phyloP scores from a whole-genome alignment of 2,329 filamentous ascomycete species.

The Fusarium continuum region DNA sequence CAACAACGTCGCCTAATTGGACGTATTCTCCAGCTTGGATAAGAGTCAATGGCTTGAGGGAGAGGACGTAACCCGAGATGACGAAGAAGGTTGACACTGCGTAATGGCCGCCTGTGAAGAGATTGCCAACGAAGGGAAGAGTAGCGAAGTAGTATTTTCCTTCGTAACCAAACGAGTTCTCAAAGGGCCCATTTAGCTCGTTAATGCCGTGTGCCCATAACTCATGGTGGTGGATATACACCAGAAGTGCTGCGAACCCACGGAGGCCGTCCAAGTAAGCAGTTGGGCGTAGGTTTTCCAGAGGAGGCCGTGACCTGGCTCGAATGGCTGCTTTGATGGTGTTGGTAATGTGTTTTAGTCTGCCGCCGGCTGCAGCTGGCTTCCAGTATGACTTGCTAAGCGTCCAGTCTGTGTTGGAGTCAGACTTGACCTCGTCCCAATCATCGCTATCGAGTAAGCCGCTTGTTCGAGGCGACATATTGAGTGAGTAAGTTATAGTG shows the following conservation, averaged over 20 bases:
- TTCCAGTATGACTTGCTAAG: slow-evolving; percentile 43
- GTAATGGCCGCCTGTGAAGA: slow-evolving; percentile 70
- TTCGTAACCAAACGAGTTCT: slow-evolving; percentile 62
- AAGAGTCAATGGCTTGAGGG: slow-evolving; percentile 58
- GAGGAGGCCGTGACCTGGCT: slow-evolving; percentile 18
- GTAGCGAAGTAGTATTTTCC: slow-evolving; percentile 58
- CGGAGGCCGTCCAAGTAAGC: slow-evolving; percentile 71
- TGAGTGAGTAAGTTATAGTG: background rate
- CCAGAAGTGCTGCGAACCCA: slow-evolving; percentile 72
- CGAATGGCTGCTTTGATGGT: slow-evolving; percentile 22
- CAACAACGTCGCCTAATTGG: slow-evolving; percentile 55
- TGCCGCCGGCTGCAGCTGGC: slow-evolving; percentile 34
- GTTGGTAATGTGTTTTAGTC: slow-evolving; percentile 7
- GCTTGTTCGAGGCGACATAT: slow-evolving; percentile 46
- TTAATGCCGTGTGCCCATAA: slow-evolving; percentile 62
- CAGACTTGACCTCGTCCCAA: slow-evolving; percentile 47
- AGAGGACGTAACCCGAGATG: slow-evolving; percentile 66
- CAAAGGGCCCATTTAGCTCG: slow-evolving; percentile 53
- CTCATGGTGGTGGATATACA: slow-evolving; percentile 70
- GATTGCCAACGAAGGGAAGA: slow-evolving; percentile 65
- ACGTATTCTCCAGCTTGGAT: slow-evolving; percentile 55
- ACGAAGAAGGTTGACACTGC: slow-evolving; percentile 67
- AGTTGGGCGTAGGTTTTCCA: slow-evolving; percentile 55
- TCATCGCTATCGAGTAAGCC: slow-evolving; percentile 48
- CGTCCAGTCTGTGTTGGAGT: slow-evolving; percentile 32